A percentile compares a stretch with the other conserved stretches of the same genome.
phyloP scores from a whole-genome alignment of 768 basidiomycete species.

The Lactarius pseudohatsudake region DNA sequence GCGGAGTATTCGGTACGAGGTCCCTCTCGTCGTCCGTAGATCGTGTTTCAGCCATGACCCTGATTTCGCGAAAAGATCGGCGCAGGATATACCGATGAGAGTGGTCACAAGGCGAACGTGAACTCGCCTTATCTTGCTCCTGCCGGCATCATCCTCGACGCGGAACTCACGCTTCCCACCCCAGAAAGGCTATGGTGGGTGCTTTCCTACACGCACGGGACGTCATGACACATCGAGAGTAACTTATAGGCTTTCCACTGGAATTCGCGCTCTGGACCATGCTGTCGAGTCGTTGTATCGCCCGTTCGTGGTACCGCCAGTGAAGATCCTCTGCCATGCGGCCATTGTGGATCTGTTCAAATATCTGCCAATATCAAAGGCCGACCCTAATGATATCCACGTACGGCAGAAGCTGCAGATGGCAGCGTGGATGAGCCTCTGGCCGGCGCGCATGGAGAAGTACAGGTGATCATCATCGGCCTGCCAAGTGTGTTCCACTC shows the following conservation, averaged over 20 bases:
- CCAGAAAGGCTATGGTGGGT: conserved; percentile 72
- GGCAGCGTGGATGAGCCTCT: conserved; percentile 80
- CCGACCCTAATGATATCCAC: conserved; percentile 54
- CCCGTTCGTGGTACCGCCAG: conserved; percentile 51
- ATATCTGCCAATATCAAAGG: conserved; percentile 66
- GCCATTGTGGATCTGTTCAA: conserved; percentile 72
- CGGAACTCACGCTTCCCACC: conserved; percentile 68
- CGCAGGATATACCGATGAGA: conserved; percentile 71
- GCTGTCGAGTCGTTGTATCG: conserved; percentile 70
- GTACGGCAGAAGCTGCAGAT: conserved; percentile 67
- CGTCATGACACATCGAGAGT: background rate
- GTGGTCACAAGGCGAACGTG: conserved; percentile 63
- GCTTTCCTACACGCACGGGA: conserved; percentile 20
- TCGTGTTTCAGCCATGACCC: background rate
- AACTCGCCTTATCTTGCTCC: conserved; percentile 59
- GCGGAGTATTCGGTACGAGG: conserved; percentile 65
- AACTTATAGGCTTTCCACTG: conserved; percentile 65
- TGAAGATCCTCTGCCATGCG: conserved; percentile 63
- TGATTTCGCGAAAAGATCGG: conserved; percentile 43
- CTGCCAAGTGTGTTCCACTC: conserved; percentile 3
- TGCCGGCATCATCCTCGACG: conserved; percentile 74
- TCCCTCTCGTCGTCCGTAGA: background rate
- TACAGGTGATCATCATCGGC: conserved; percentile 43
- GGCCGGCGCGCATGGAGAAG: conserved; percentile 59
- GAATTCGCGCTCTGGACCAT: conserved; percentile 77